Percentiles rank a stretch among this genome's conserved stretches.
Evolutionary conservation across 768 basidiomycete species (phyloP).

Genomic region (Lactifluus volemus): DNA sequence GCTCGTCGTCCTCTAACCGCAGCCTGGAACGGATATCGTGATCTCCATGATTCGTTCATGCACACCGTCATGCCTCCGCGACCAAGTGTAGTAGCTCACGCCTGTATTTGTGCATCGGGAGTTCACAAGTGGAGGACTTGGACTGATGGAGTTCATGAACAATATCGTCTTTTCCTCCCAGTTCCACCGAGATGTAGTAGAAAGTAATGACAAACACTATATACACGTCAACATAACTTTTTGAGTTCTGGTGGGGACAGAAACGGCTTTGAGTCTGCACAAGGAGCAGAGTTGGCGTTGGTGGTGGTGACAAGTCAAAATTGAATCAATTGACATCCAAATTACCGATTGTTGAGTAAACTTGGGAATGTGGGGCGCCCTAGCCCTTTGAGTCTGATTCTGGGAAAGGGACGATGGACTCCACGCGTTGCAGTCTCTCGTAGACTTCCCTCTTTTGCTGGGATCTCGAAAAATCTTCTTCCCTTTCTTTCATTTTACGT

Average conservation of each 20-base stretch:
- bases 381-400: background rate
- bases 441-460: conserved; percentile 56
- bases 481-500: conserved; percentile 60
- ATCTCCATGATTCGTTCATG: background rate
- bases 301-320: background rate
- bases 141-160: background rate
- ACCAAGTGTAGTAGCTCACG: background rate
- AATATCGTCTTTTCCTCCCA: no score
- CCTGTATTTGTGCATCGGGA: no score
- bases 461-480: conserved; percentile 54
- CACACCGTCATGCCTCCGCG: background rate
- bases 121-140: no score
- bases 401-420: background rate
- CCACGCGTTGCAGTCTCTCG: conserved; percentile 42
- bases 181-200: no score
- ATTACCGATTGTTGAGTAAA: background rate
- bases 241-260: no score
- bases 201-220: no score
- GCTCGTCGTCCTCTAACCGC: background rate
- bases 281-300: background rate
- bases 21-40: background rate
- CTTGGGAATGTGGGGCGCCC: background rate
- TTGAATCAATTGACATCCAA: background rate
- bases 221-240: no score
- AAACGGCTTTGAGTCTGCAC: no score